A percentile compares a stretch with the other conserved stretches of the same genome.
Evolutionary conservation across 2,329 filamentous ascomycete genomes (phyloP).

Genomic region (Blumeriella jaapii): DNA sequence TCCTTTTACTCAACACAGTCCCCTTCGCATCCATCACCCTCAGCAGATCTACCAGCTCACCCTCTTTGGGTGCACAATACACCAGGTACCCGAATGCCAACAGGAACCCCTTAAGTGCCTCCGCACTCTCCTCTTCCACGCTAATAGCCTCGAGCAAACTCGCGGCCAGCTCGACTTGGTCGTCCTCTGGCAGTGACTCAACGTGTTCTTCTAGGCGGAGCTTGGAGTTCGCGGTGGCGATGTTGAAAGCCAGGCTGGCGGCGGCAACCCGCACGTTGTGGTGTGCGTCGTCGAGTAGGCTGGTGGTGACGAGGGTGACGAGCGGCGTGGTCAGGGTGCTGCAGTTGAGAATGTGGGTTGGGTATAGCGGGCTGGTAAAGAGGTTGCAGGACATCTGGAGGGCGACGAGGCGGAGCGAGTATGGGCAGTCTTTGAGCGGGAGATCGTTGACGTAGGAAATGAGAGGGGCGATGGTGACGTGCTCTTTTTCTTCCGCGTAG

Average conservation of each 20-base stretch:
- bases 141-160: constrained; percentile 64
- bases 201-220: constrained; percentile 44
- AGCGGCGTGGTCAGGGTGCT: constrained; percentile 43
- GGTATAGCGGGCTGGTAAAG: constrained; percentile 64
- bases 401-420: constrained; percentile 72
- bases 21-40: constrained; percentile 63
- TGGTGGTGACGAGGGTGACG: constrained; percentile 60
- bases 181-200: constrained; percentile 51
- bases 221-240: constrained; percentile 60
- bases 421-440: constrained; percentile 52
- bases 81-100: constrained; percentile 65
- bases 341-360: constrained; percentile 47
- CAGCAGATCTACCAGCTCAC: constrained; percentile 71
- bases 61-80: constrained; percentile 57
- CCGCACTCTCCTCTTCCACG: constrained; percentile 48
- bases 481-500: constrained; percentile 64
- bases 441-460: constrained; percentile 48
- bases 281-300: constrained; percentile 67
- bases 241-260: constrained; percentile 72
- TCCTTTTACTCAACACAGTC: constrained; percentile 47
- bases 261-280: constrained; percentile 69
- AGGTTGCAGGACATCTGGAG: constrained; percentile 78
- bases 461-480: constrained; percentile 51
- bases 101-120: constrained; percentile 67
- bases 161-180: constrained; percentile 73